These are phyloP conservation scores for Adansonia grandidieri DNA, from an alignment of 441 rosid genomes.

Conservation along the genomic window DNA sequence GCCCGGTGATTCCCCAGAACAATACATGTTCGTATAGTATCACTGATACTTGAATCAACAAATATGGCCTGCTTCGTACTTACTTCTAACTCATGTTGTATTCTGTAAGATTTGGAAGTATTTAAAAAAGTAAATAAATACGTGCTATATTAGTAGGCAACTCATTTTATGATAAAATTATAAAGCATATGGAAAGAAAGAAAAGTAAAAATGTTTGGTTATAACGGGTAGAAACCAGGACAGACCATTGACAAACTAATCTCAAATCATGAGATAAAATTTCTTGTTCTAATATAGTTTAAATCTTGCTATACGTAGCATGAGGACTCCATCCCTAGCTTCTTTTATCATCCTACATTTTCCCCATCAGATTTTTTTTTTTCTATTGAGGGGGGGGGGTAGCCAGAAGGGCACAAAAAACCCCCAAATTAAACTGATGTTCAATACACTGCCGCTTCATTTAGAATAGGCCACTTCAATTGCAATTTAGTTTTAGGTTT, in stretches of 20 bases:
- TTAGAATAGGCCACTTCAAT: constrained; percentile 7
- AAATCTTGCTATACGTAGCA: background rate
- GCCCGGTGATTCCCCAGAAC: constrained; percentile 88
- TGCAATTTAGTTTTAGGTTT: constrained; percentile 20
- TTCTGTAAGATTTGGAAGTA: constrained; percentile 47
- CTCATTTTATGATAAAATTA: constrained; percentile 17
- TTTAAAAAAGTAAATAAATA: constrained; percentile 13
- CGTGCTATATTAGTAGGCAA: constrained; percentile 11
- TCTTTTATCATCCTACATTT: background rate
- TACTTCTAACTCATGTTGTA: constrained; percentile 93
- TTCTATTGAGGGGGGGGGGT: background rate
- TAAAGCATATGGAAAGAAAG: background rate
- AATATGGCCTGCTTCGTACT: constrained; percentile 92
- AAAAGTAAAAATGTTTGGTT: background rate
- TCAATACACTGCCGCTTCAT: background rate
- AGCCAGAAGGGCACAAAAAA: no score
- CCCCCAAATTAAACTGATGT: background rate
- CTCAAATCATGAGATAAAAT: background rate
- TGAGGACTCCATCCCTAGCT: background rate
- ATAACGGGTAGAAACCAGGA: background rate
- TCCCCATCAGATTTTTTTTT: background rate
- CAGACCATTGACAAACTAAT: background rate
- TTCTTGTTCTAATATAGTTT: constrained; percentile 6
- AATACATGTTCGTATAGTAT: constrained; percentile 96
- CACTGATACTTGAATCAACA: constrained; percentile 97